Percentiles rank a stretch among this genome's conserved stretches.
These are phyloP conservation scores for Zostera marina DNA, from an alignment of 116 monocot species.

Conservation along the genomic window DNA sequence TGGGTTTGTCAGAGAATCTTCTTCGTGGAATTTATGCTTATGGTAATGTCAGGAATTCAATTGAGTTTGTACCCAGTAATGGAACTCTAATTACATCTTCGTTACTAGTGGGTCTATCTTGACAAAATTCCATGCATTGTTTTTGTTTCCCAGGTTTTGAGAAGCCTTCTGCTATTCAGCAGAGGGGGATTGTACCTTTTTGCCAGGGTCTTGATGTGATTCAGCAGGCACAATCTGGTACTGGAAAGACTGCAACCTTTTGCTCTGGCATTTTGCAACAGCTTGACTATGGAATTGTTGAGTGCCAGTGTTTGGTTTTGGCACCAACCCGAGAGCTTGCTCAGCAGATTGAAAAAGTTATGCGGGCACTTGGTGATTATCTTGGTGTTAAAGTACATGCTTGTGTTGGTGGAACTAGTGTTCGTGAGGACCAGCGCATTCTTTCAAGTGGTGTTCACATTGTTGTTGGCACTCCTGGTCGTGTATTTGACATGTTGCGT, in stretches of 20 bases:
- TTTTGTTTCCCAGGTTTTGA: conserved; percentile 18
- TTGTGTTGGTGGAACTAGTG: conserved; percentile 47
- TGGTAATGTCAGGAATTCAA: conserved; percentile 10
- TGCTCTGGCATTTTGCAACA: conserved; percentile 44
- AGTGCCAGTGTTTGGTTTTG: conserved; percentile 33
- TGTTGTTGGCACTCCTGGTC: conserved; percentile 37
- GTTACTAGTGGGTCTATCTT: not conserved
- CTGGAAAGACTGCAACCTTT: conserved; percentile 46
- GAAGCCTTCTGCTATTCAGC: conserved; percentile 49
- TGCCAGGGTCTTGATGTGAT: conserved; percentile 45
- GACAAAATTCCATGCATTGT: not conserved
- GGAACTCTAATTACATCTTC: not conserved
- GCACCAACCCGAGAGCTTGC: conserved; percentile 32
- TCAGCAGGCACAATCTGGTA: conserved; percentile 48
- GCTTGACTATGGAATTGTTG: conserved; percentile 28
- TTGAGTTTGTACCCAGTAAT: not conserved
- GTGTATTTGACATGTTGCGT: conserved; percentile 34
- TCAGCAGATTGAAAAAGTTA: conserved; percentile 39
- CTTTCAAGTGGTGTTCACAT: conserved; percentile 36
- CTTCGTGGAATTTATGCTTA: conserved; percentile 35
- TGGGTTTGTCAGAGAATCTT: conserved; percentile 32
- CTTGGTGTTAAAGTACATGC: conserved; percentile 42
- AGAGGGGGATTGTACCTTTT: conserved; percentile 50
- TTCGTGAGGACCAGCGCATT: conserved; percentile 39
- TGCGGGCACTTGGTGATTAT: conserved; percentile 43